Percentiles rank a stretch among this genome's conserved stretches.
These are phyloP conservation scores for Saccharomycopsis crataegensis DNA, from an alignment of 1,139 yeast genomes.

Conservation along the genomic window DNA sequence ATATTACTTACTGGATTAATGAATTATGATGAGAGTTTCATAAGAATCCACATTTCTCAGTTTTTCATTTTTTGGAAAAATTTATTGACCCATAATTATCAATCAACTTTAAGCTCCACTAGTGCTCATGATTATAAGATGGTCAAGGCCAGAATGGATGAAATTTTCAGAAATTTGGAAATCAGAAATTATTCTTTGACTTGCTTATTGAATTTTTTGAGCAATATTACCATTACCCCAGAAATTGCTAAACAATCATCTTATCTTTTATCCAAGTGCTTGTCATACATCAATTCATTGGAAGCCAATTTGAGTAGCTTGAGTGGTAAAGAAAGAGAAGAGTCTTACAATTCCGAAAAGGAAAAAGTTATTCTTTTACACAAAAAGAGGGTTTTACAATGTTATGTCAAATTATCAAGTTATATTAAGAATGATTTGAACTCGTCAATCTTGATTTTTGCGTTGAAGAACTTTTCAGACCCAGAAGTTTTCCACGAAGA, in stretches of 20 bases:
- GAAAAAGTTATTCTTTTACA: slow-evolving; percentile 28
- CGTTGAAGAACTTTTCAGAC: slow-evolving; percentile 38
- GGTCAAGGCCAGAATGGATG: slow-evolving; percentile 27
- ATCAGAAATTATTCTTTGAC: slow-evolving; percentile 41
- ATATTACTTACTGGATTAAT: slow-evolving; percentile 68
- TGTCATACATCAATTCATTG: slow-evolving; percentile 28
- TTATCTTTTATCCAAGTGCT: slow-evolving; percentile 36
- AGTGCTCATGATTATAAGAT: slow-evolving; percentile 24
- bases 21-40: slow-evolving; percentile 57
- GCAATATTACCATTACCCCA: slow-evolving; percentile 29
- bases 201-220: slow-evolving; percentile 38
- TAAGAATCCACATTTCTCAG: slow-evolving; percentile 68
- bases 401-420: slow-evolving; percentile 35
- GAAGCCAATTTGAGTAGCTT: slow-evolving; percentile 19
- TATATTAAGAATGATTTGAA: slow-evolving; percentile 36
- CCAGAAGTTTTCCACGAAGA: slow-evolving; percentile 29
- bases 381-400: slow-evolving; percentile 37
- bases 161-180: slow-evolving; percentile 37
- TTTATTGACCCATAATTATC: slow-evolving; percentile 48
- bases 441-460: slow-evolving; percentile 37
- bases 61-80: slow-evolving; percentile 75
- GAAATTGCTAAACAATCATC: slow-evolving; percentile 37
- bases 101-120: slow-evolving; percentile 26
- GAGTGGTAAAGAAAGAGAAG: slow-evolving; percentile 21
- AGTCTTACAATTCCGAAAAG: slow-evolving; percentile 12